These are phyloP conservation scores for Artomyces pyxidatus DNA, from an alignment of 768 basidiomycete species.

Conservation along the genomic window DNA sequence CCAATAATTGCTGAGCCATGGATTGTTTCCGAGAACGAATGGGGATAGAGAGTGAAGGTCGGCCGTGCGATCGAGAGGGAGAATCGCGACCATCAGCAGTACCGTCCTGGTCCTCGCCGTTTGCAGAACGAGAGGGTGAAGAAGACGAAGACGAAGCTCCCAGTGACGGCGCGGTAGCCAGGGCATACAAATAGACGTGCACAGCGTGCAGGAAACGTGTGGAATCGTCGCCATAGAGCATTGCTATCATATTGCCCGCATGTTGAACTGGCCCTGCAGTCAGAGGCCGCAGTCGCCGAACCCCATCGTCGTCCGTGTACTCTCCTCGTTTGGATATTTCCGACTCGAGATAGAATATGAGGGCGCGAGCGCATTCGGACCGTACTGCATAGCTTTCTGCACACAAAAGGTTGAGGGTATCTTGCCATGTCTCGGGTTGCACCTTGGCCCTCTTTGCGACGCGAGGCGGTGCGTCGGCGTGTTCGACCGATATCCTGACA, in stretches of 20 bases:
- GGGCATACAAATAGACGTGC: constrained; percentile 73
- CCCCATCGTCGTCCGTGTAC: constrained; percentile 35
- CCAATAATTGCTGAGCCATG: constrained; percentile 43
- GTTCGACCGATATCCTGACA: constrained; percentile 7
- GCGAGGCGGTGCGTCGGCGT: constrained; percentile 23
- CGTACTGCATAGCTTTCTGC: constrained; percentile 73
- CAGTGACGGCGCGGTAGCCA: constrained; percentile 64
- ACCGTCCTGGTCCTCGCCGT: constrained; percentile 21
- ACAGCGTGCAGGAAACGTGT: constrained; percentile 72
- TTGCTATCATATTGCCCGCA: constrained; percentile 34
- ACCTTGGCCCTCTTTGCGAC: constrained; percentile 57
- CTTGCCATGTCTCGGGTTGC: constrained; percentile 84
- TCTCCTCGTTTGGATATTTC: constrained; percentile 68
- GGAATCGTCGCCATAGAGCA: constrained; percentile 52
- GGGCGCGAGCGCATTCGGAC: constrained; percentile 62
- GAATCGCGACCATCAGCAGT: constrained; percentile 24
- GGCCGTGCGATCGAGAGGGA: constrained; percentile 28
- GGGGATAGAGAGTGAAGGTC: constrained; percentile 39
- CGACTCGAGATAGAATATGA: constrained; percentile 68
- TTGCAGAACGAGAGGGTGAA: constrained; percentile 28
- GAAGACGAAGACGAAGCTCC: constrained; percentile 30
- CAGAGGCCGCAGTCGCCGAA: constrained; percentile 36
- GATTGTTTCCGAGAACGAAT: constrained; percentile 53
- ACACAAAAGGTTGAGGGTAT: constrained; percentile 78
- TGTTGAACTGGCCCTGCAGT: constrained; percentile 44